Conservation (phyloP, 768 basidiomycete species). For the Rhizopogon sp. region DNA sequence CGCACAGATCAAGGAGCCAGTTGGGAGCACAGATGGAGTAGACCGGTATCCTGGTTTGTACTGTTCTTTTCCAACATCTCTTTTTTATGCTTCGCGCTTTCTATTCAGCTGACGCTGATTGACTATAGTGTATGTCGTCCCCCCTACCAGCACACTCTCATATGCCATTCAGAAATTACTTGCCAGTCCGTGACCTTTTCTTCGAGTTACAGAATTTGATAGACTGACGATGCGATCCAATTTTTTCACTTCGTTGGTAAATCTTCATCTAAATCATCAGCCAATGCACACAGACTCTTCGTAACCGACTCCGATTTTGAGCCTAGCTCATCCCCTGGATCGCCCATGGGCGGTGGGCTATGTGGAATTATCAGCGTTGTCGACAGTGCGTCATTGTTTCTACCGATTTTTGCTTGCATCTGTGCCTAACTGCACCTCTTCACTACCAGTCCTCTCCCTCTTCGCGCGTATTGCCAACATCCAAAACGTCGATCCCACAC, state of each 20-base stretch:
- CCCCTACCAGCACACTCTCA: conserved; percentile 54
- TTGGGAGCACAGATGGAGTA: conserved; percentile 74
- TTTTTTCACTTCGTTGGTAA: not conserved
- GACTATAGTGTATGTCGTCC: conserved; percentile 65
- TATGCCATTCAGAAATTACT: conserved; percentile 79
- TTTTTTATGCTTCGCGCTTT: not conserved
- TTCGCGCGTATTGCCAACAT: conserved; percentile 76
- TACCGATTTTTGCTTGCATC: not conserved
- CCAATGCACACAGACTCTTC: conserved; percentile 76
- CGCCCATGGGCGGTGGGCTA: conserved; percentile 39
- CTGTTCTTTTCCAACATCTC: not conserved
- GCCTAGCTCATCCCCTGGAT: conserved; percentile 43
- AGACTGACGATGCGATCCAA: not conserved
- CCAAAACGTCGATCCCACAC: conserved; percentile 68
- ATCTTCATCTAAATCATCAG: conserved; percentile 29
- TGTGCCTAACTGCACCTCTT: not conserved
- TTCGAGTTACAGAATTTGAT: not conserved
- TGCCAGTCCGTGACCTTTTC: conserved; percentile 52
- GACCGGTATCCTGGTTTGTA: conserved; percentile 71
- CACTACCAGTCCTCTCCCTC: conserved; percentile 59
- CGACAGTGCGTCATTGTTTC: conserved; percentile 50
- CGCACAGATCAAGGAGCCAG: conserved; percentile 65
- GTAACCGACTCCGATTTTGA: conserved; percentile 56
- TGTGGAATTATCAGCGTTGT: conserved; percentile 80
- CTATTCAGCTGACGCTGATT: not conserved